phyloP scores from a whole-genome alignment of 129 eudicot species.

The Apium graveolens region DNA sequence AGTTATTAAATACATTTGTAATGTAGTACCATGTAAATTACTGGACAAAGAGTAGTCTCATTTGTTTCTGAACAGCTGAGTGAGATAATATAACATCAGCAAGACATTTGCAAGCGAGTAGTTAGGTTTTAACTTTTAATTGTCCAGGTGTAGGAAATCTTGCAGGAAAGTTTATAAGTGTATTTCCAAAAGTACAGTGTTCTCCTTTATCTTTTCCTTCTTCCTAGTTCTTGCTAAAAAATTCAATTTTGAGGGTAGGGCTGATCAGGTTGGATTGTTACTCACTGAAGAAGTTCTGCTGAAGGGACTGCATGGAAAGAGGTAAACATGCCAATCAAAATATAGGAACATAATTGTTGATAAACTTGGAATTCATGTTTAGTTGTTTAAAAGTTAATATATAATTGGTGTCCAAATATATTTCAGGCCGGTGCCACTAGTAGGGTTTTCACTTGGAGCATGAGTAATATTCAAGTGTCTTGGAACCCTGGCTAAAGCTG shows the following conservation, averaged over 20 bases:
- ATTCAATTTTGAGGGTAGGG: conserved; percentile 28
- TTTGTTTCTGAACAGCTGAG: background rate
- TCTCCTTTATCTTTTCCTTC: background rate
- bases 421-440: conserved; percentile 81
- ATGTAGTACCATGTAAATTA: background rate
- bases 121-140: too few relatives aligned
- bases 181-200: background rate
- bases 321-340: background rate
- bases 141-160: background rate
- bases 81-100: too few relatives aligned
- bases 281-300: conserved; percentile 89
- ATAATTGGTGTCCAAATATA: too few relatives aligned
- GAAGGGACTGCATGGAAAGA: conserved; percentile 88
- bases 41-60: background rate
- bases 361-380: background rate
- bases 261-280: conserved; percentile 93
- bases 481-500: conserved; percentile 61
- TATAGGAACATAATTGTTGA: background rate
- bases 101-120: too few relatives aligned
- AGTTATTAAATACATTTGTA: background rate
- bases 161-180: background rate
- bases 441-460: conserved; percentile 98
- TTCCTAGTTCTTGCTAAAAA: background rate
- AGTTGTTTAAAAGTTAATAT: background rate
- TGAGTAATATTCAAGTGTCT: conserved; percentile 91